Conservation (phyloP, 176 grass and related monocot genomes). For the Carex pumila region DNA sequence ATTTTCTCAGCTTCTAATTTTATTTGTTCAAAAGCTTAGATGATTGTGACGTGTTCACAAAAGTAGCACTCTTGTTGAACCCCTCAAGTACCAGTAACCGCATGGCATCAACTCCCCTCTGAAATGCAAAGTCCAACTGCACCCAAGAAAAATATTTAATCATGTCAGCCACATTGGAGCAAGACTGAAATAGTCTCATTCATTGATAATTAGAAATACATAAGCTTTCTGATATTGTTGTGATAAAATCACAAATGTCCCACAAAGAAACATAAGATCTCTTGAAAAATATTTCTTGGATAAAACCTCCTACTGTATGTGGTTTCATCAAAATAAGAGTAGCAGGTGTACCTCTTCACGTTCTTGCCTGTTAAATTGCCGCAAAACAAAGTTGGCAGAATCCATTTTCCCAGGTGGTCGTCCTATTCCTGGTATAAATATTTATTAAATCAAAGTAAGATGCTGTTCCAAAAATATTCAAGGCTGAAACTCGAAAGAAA, state of each 20-base stretch:
- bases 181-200: not conserved
- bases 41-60: slow-evolving; percentile 44
- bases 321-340: not conserved
- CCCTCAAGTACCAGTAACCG: slow-evolving; percentile 57
- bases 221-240: not conserved
- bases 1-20: not conserved
- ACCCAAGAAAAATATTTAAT: not conserved
- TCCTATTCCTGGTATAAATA: slow-evolving; percentile 55
- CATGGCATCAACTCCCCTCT: slow-evolving; percentile 43
- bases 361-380: slow-evolving; percentile 72
- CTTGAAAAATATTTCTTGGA: not conserved
- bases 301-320: not conserved
- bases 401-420: slow-evolving; percentile 93
- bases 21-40: slow-evolving; percentile 39
- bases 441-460: not conserved
- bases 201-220: not conserved
- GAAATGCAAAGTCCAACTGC: slow-evolving; percentile 53
- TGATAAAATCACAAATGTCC: not conserved
- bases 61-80: slow-evolving; percentile 63
- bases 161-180: not conserved
- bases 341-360: slow-evolving; percentile 45
- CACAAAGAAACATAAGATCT: not conserved
- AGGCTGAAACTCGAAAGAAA: not conserved
- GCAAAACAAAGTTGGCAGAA: slow-evolving; percentile 78
- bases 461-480: not conserved